Percentiles rank a stretch among this genome's conserved stretches.
These are phyloP conservation scores for Clonostachys rhizophaga DNA, from an alignment of 2,329 filamentous ascomycete genomes.

Conservation along the genomic window DNA sequence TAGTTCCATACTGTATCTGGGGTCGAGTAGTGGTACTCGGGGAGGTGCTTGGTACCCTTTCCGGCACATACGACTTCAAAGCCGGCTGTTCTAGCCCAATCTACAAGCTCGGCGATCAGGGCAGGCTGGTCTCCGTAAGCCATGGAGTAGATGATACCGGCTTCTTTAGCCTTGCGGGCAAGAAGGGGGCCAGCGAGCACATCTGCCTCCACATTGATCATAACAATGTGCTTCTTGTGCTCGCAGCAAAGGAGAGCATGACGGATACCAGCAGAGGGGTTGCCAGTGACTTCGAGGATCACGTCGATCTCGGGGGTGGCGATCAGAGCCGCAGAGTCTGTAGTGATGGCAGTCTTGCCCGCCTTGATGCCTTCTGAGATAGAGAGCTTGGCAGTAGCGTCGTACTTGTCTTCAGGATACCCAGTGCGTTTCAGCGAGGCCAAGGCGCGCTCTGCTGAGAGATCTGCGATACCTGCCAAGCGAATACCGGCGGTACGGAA, in stretches of 20 bases:
- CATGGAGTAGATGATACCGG: constrained; percentile 40
- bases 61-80: constrained; percentile 38
- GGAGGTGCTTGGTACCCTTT: constrained; percentile 39
- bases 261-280: constrained; percentile 32
- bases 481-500: constrained; percentile 33
- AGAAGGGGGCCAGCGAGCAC: constrained; percentile 34
- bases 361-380: constrained; percentile 30
- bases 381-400: constrained; percentile 21
- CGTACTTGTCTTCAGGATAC: constrained; percentile 29
- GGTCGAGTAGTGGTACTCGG: constrained; percentile 37
- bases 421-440: constrained; percentile 32
- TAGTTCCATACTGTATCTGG: constrained; percentile 40
- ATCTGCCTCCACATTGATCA: constrained; percentile 41
- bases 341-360: constrained; percentile 33
- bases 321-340: constrained; percentile 33
- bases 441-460: constrained; percentile 30
- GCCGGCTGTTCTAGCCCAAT: constrained; percentile 37
- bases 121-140: constrained; percentile 39
- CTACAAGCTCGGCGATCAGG: constrained; percentile 31
- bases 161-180: constrained; percentile 31
- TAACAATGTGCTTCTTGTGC: constrained; percentile 41
- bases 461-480: constrained; percentile 35
- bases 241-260: constrained; percentile 37
- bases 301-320: constrained; percentile 35
- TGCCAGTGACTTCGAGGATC: constrained; percentile 36